Conservation (phyloP, 495 filamentous ascomycete genomes). For the Aspergillus panamensis region DNA sequence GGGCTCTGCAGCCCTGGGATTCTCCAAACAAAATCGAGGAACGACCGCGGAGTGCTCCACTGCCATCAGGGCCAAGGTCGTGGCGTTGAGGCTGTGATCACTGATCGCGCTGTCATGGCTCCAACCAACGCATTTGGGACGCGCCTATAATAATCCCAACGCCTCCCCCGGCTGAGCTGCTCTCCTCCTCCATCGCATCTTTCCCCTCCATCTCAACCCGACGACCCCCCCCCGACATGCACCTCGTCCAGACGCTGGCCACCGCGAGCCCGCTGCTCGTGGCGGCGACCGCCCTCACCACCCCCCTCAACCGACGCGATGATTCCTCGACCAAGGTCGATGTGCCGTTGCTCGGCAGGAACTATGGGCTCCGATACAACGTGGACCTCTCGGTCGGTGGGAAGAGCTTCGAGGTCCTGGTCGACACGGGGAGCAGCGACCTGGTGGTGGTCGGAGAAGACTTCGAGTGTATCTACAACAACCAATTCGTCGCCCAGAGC, state of each 20-base stretch:
- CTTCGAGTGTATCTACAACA: slow-evolving; percentile 43
- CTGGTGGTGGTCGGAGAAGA: slow-evolving; percentile 51
- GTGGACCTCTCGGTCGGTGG: slow-evolving; percentile 22
- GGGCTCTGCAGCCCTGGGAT: too few species aligned
- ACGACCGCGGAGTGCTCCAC: too few species aligned
- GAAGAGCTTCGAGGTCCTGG: slow-evolving; percentile 44
- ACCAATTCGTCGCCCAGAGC: slow-evolving; percentile 22
- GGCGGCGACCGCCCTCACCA: neutral
- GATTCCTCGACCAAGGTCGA: neutral
- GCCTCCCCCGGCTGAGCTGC: too few species aligned
- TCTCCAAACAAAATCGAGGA: too few species aligned
- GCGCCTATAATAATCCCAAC: too few species aligned
- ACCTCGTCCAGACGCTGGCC: neutral
- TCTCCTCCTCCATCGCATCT: neutral
- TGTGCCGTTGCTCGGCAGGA: neutral
- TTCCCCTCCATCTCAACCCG: too few species aligned
- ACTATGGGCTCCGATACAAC: slow-evolving; percentile 26
- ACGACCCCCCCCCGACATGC: neutral
- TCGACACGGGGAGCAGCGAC: slow-evolving; percentile 63
- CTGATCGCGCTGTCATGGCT: too few species aligned
- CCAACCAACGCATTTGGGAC: too few species aligned
- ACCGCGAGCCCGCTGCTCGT: neutral
- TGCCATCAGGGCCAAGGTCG: too few species aligned
- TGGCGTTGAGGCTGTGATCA: too few species aligned
- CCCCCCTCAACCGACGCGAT: neutral